Evolutionary conservation across 2,329 filamentous ascomycete species (phyloP), one percentile per base, ranked within the genome.

Genomic region (Polytolypa hystricis): DNA sequence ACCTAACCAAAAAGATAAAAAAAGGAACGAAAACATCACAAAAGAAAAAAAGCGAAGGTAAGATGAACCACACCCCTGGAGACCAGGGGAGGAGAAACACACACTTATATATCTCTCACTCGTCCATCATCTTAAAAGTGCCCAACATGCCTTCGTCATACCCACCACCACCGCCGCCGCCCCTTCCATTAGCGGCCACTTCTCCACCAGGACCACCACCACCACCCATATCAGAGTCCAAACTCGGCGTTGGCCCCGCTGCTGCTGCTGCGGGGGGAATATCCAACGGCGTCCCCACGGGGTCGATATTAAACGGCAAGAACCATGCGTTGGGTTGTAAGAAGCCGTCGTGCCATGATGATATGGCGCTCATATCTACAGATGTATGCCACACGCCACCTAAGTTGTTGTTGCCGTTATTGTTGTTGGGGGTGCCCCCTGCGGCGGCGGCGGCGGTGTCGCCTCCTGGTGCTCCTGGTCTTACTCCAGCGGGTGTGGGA

Each of bases 221-320:
- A 12, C 3, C 23, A 26, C 10, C n/a, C n/a, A n/a, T 5, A 26
- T 9, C 10, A 4, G 23, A 10, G 23, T 23, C 17, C 17, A 19
- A 12, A 18, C 8, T 14, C 10, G 30, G 31, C 19, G 8, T 19
- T 14, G 8, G 16, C 28, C 18, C 18, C 12, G 15, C 34, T n/a
- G 23, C 25, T 10, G 34, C 18, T 9, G 27, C 12, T 18, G 33
- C 19, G 6, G 26, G 38, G 23, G 34, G 40, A 11, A 41, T 19
- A 17, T 39, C 39, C 12, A 44, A 23, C n/a, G 37, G 39, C 7
- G 30, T 30, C 15, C 53, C 47, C 12, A 58, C 39, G 4, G 85
- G 83, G 40, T 91, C 83, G 60, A 93, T 77, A 54, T 93, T 93
- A 60, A 94, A 93, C 1, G 87, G 85, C 66, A 93, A 78, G 57